These are phyloP conservation scores for Cyberlindnera subsufficiens DNA, from an alignment of 805 yeast species.

Conservation along the genomic window DNA sequence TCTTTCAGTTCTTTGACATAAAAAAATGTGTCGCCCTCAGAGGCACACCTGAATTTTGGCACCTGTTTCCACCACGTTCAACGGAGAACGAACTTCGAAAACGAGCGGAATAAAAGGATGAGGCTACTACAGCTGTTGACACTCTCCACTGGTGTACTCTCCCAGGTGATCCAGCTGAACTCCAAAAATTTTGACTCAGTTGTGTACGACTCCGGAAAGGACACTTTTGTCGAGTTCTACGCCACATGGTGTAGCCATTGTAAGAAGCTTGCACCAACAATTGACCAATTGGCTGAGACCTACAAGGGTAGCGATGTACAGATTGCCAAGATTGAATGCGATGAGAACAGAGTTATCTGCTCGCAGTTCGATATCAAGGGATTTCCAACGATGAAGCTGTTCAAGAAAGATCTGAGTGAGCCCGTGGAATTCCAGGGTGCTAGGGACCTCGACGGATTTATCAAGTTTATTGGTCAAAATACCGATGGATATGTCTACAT, in stretches of 20 bases:
- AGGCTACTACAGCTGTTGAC: not conserved
- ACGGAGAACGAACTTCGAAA: no score
- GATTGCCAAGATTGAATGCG: slow-evolving; percentile 85
- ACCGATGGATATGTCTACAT: slow-evolving; percentile 27
- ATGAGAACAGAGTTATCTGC: slow-evolving; percentile 75
- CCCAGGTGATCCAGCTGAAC: not conserved
- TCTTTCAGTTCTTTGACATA: no score
- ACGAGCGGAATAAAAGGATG: not conserved
- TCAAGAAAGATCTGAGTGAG: slow-evolving; percentile 42
- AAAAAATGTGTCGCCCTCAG: no score
- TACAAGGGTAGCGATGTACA: slow-evolving; percentile 52
- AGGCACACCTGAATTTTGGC: no score
- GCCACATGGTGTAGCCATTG: slow-evolving; percentile 99
- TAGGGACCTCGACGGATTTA: slow-evolving; percentile 66
- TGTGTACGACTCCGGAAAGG: slow-evolving; percentile 57
- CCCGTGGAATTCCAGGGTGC: slow-evolving; percentile 62
- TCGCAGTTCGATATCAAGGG: slow-evolving; percentile 68
- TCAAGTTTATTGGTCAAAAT: slow-evolving; percentile 53
- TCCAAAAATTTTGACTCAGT: slow-evolving; percentile 43
- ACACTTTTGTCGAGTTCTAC: slow-evolving; percentile 78
- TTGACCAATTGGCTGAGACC: slow-evolving; percentile 74
- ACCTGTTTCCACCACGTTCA: no score
- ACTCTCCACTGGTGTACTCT: not conserved
- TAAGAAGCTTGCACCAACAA: slow-evolving; percentile 80
- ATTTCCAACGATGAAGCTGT: slow-evolving; percentile 86